These are phyloP conservation scores for Trametes cinnabarina DNA, from an alignment of 768 basidiomycete genomes.

Conservation along the genomic window DNA sequence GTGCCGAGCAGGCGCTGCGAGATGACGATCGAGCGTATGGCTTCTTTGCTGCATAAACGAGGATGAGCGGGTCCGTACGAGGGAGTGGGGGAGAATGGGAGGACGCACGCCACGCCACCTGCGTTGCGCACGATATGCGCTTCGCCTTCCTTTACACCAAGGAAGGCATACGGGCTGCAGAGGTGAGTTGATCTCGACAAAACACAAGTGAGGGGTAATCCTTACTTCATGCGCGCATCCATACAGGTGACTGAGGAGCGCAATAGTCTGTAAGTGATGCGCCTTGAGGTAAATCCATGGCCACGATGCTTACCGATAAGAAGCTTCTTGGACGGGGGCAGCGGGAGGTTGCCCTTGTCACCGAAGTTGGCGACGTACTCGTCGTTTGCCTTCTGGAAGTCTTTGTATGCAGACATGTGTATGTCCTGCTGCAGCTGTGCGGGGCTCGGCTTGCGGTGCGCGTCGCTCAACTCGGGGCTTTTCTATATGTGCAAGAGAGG, in stretches of 20 bases:
- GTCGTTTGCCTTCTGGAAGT: slow-evolving; percentile 43
- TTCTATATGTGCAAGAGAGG: slow-evolving; percentile 3
- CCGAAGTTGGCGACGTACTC: slow-evolving; percentile 47
- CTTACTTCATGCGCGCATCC: slow-evolving; percentile 71
- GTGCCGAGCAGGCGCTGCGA: slow-evolving; percentile 74
- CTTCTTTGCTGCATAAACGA: slow-evolving; percentile 48
- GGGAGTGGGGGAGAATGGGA: background rate
- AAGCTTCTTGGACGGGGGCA: slow-evolving; percentile 43
- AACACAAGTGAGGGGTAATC: background rate
- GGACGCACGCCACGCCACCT: slow-evolving; percentile 59
- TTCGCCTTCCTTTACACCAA: slow-evolving; percentile 64
- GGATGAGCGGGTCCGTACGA: background rate
- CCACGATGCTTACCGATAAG: slow-evolving; percentile 34
- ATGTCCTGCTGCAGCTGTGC: background rate
- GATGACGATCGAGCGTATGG: slow-evolving; percentile 63
- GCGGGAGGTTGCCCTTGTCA: slow-evolving; percentile 39
- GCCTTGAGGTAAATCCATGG: background rate
- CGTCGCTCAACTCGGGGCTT: slow-evolving; percentile 15
- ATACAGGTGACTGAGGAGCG: slow-evolving; percentile 57
- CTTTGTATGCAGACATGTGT: slow-evolving; percentile 29
- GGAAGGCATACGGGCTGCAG: slow-evolving; percentile 51
- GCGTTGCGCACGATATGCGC: slow-evolving; percentile 75
- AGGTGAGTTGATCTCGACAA: background rate
- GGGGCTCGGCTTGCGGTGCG: slow-evolving; percentile 6
- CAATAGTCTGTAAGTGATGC: background rate